Base-by-base conservation (phyloP, 2,329 filamentous ascomycete genomes). In the Xylariaceae sp. region DNA sequence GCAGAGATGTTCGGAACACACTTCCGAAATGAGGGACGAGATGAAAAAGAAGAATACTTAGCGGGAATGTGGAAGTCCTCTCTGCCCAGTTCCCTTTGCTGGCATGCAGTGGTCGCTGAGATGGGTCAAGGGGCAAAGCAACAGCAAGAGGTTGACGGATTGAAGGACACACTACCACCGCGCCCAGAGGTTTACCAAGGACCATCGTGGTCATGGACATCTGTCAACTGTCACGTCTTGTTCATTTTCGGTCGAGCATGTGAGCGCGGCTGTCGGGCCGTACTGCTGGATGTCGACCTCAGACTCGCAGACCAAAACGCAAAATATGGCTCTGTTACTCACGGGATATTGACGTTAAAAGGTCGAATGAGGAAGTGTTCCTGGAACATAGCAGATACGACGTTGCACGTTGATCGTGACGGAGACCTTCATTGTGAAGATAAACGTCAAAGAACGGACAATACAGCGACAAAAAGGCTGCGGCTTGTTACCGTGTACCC, bases 21-120 rank as follows among this genome's bases (percentile, higher is more conserved):
- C 46, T 7, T 36, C 2, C 16, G 29, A 44, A 49, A 43, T 1
- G 44, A 55, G 6, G 44, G 28, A 16, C 36, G 17, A 4, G 45
- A 56, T 19, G 31, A 56, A 12, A 45, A n/a, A 16, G 53, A 56
- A 6, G 45, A 50, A 26, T 50, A 56, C 39, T 21, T 50, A 12
- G 53, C 53, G 9, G 53, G 53, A 3, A 17, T 50, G 6, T 56
- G 53, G 53, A 50, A 6, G 12, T 50, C 46, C 33, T 50, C 46
- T 24, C 14, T 49, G 16, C 52, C 44, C 12, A 40, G 28, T 17
- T 5, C 26, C 8, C 9, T 47, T n/a, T 47, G 34, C 26, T 53
- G 51, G 51, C 40, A 39, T 23, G 40, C 50, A 6, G 50, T 45
- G 6, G 40, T 14, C 23, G 16, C 24, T 1, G 14, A 29, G 12